Base-by-base conservation (phyloP, 257 asterid species). In the Rhazya stricta region DNA sequence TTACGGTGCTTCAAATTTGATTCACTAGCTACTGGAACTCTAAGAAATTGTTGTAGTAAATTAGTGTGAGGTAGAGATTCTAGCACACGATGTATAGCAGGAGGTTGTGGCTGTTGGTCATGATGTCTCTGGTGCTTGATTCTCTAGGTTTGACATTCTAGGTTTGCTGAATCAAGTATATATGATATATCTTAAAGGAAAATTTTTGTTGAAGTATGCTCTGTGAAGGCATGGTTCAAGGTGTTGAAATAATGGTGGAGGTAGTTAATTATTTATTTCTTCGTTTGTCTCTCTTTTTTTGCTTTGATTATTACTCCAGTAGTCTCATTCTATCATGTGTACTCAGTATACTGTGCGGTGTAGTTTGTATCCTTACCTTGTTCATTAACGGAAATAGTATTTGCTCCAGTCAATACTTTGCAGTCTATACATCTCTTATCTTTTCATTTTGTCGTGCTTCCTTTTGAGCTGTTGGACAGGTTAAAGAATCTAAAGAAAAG, bases 401-500 rank as follows among this genome's bases (percentile, higher is more conserved):
- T 21, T 36, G 30, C 11, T 48, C 50, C 46, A 36, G 8, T 10
- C 2, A 39, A 66, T 23, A 9, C 1, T 37, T 32, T 37, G 29
- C 71, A 66, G 30, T 66, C 7, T 37, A 66, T 37, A n/a, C 16
- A 1, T 37, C 9, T 9, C 37, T 66, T 50, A 36, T 51, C 27
- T 46, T 30, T 37, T 27, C 67, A 41, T 66, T 34, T n/a, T 30
- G 27, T 25, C 69, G 36, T 57, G 43, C 72, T 48, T 36, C 19
- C 41, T 68, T 18, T 72, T 48, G 65, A n/a, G 53, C 60, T 54
- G 18, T 8, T 57, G 54, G 67, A 69, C 83, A 92, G 99, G 97
- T 95, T 65, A 95, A 92, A 85, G 99, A 91, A 80, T 81, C 94
- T 53, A 95, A 95, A 84, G 97, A 90, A 86, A 92, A 86, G 86